These are phyloP conservation scores for Coemansia sp. DNA, from an alignment of 192 early-diverging fungal genomes.

Conservation along the genomic window DNA sequence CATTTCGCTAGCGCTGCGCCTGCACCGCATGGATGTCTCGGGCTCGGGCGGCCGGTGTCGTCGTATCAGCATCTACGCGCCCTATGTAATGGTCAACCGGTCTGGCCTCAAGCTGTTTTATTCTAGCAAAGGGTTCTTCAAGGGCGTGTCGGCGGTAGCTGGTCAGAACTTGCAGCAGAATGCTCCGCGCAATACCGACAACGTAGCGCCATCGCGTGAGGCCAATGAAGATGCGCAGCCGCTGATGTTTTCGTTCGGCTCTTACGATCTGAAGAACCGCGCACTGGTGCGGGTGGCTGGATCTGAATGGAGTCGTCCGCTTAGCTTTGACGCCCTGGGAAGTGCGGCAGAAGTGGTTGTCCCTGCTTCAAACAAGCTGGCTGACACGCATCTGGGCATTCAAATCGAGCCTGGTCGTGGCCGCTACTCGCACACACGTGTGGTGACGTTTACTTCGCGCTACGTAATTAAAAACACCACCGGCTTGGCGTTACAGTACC, in stretches of 20 bases:
- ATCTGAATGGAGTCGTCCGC: constrained; percentile 80
- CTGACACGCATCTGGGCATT: constrained; percentile 78
- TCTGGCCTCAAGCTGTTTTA: constrained; percentile 77
- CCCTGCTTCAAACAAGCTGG: constrained; percentile 42
- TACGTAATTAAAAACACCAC: constrained; percentile 87
- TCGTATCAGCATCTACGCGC: constrained; percentile 87
- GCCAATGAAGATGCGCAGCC: constrained; percentile 15
- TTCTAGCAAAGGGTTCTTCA: constrained; percentile 79
- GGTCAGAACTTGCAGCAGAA: constrained; percentile 55
- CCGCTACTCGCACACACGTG: constrained; percentile 79
- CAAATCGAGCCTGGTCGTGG: constrained; percentile 85
- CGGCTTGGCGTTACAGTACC: constrained; percentile 67
- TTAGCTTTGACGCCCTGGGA: constrained; percentile 96
- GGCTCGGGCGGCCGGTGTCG: constrained; percentile 63
- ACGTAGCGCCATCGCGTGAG: background rate
- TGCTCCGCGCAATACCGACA: background rate
- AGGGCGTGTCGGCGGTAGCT: constrained; percentile 66
- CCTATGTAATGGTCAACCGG: constrained; percentile 93
- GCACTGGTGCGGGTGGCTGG: constrained; percentile 69
- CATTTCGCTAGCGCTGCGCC: constrained; percentile 61
- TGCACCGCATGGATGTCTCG: constrained; percentile 63
- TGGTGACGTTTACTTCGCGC: constrained; percentile 86
- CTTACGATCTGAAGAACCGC: constrained; percentile 78
- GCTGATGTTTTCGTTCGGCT: constrained; percentile 93
- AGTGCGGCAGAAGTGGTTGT: constrained; percentile 77